A percentile compares a stretch with the other conserved stretches of the same genome.
Evolutionary conservation across 2,329 filamentous ascomycete species (phyloP).

Genomic region (Xylaria sp.): DNA sequence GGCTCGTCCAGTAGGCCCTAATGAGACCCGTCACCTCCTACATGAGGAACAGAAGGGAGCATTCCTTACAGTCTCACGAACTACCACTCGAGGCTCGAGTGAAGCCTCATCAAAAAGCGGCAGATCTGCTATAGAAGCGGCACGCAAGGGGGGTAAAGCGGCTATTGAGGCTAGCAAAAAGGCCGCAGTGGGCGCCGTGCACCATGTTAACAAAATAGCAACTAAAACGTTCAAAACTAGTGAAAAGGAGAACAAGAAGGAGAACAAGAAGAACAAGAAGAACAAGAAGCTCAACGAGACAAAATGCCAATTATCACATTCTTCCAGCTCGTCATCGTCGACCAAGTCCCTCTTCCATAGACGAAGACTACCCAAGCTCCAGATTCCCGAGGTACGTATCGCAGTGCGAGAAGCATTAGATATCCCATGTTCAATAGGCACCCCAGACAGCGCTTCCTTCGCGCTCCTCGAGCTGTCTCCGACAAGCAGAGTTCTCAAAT

Average conservation of each 20-base stretch:
- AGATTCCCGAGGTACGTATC: constrained; percentile 26
- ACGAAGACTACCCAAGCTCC: constrained; percentile 27
- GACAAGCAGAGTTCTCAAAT: constrained; percentile 27
- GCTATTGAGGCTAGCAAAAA: constrained; percentile 17
- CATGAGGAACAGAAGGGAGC: constrained; percentile 19
- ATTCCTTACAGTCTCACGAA: background rate
- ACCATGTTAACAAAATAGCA: constrained; percentile 2
- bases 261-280: background rate
- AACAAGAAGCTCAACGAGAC: background rate
- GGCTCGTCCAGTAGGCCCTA: constrained; percentile 9
- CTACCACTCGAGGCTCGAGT: background rate
- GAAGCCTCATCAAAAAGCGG: constrained; percentile 16
- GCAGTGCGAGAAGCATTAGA: constrained; percentile 27
- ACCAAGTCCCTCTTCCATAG: constrained; percentile 13
- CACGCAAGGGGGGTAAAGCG: background rate
- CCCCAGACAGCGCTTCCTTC: constrained; percentile 23
- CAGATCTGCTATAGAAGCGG: constrained; percentile 15
- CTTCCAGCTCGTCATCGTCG: constrained; percentile 17
- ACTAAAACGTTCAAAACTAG: background rate
- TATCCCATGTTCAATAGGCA: constrained; percentile 33
- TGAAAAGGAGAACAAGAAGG: background rate
- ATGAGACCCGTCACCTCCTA: constrained; percentile 14
- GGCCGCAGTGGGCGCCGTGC: background rate
- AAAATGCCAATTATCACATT: background rate
- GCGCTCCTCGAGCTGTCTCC: constrained; percentile 27